phyloP scores from a whole-genome alignment of 2,329 filamentous ascomycete genomes.

The Trichoderma asperellum region DNA sequence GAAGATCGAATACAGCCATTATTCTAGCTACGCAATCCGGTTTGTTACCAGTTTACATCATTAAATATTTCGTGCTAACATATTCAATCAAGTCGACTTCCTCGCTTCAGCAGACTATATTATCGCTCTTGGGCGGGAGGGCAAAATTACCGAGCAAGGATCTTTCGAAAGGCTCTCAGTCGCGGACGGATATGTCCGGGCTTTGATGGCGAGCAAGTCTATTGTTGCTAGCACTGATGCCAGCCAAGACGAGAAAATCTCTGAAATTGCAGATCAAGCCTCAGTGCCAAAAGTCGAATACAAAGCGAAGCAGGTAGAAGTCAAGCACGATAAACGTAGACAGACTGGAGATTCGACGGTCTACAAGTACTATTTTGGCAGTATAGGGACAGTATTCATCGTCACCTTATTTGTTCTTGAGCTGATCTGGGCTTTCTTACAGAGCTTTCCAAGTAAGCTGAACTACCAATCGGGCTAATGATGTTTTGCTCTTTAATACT shows the following conservation, averaged over 20 bases:
- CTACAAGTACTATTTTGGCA: conserved; percentile 26
- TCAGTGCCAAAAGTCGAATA: background rate
- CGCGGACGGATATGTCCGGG: conserved; percentile 2
- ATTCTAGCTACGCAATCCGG: conserved; percentile 45
- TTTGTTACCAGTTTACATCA: conserved; percentile 6
- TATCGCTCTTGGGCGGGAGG: conserved; percentile 17
- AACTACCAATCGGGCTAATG: background rate
- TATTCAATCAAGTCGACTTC: background rate
- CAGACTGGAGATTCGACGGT: conserved; percentile 14
- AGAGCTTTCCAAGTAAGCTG: conserved; percentile 39
- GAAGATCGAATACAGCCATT: conserved; percentile 40
- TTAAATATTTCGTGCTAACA: background rate
- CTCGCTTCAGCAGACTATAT: conserved; percentile 22
- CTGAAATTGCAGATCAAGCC: background rate
- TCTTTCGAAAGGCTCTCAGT: background rate
- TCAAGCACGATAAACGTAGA: conserved; percentile 11
- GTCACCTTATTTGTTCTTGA: conserved; percentile 33
- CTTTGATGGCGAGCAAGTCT: background rate
- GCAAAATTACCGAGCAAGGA: conserved; percentile 12
- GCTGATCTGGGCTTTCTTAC: conserved; percentile 37
- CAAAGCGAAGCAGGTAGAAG: conserved; percentile 3
- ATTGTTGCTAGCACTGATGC: background rate
- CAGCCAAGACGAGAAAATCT: background rate
- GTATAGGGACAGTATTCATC: conserved; percentile 2
- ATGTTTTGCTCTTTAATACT: background rate